A percentile compares a stretch with the other conserved stretches of the same genome.
Conservation (phyloP, 2,329 filamentous ascomycete genomes). For the Cryphonectria naterciae region DNA sequence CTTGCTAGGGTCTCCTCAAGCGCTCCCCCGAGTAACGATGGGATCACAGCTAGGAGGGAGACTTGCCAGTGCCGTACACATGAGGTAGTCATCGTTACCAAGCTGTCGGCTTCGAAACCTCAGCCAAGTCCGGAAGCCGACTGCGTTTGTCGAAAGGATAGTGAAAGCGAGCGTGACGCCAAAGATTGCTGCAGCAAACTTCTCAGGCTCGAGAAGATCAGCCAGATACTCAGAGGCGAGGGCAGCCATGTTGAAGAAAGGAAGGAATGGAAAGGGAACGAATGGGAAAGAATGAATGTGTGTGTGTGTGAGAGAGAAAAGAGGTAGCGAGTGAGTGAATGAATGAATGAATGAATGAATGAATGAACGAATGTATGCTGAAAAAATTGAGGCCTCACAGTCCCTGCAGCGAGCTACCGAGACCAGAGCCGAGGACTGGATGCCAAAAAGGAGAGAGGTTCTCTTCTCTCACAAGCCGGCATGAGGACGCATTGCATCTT, state of each 20-base stretch:
- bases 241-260: conserved; percentile 21
- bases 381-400: conserved; percentile 5
- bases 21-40: background rate
- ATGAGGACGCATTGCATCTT: background rate
- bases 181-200: conserved; percentile 29
- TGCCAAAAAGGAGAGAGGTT: background rate
- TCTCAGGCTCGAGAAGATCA: conserved; percentile 24
- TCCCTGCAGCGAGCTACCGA: conserved; percentile 5
- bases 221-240: conserved; percentile 29
- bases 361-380: background rate
- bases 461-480: background rate
- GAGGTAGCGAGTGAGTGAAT: background rate
- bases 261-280: background rate
- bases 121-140: conserved; percentile 23
- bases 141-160: conserved; percentile 22
- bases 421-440: background rate
- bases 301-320: background rate
- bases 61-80: conserved; percentile 27
- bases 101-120: conserved; percentile 19
- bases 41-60: background rate
- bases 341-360: conserved; percentile 3
- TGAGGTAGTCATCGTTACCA: conserved; percentile 27
- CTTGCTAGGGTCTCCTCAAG: background rate
- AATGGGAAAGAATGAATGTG: conserved; percentile 8
- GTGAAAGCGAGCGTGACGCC: conserved; percentile 29